A percentile compares a stretch with the other conserved stretches of the same genome.
phyloP scores from a whole-genome alignment of 768 basidiomycete species.

The Naematelia aurantialba region DNA sequence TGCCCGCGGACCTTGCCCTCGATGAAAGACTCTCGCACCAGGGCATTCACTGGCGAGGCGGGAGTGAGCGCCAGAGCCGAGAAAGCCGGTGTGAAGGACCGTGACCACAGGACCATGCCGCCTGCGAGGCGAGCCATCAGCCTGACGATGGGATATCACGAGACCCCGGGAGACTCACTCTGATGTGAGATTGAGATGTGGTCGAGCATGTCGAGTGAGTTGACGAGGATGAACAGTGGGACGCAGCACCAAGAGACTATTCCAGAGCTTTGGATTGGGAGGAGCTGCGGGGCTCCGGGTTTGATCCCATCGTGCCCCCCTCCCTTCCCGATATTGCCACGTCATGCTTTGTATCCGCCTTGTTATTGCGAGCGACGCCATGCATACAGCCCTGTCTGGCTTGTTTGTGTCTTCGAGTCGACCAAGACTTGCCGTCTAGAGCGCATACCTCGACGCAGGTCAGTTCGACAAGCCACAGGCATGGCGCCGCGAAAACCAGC shows the following conservation, averaged over 20 bases:
- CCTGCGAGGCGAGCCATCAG: slow-evolving; percentile 55
- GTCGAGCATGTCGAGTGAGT: slow-evolving; percentile 68
- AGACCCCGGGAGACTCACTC: slow-evolving; percentile 55
- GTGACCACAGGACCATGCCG: slow-evolving; percentile 89
- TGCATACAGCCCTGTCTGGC: too few relatives aligned
- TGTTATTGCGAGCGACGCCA: too few relatives aligned
- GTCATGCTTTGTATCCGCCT: too few relatives aligned
- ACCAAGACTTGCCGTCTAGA: too few relatives aligned
- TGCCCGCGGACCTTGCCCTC: slow-evolving; percentile 61
- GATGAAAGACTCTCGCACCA: slow-evolving; percentile 85
- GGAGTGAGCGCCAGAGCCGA: slow-evolving; percentile 65
- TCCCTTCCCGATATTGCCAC: too few relatives aligned
- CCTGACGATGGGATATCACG: not conserved
- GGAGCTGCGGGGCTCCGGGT: too few relatives aligned
- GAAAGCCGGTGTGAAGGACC: slow-evolving; percentile 87
- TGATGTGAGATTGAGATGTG: slow-evolving; percentile 94
- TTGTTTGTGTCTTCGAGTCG: too few relatives aligned
- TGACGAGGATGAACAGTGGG: not conserved
- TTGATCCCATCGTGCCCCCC: too few relatives aligned
- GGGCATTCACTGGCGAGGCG: slow-evolving; percentile 77
- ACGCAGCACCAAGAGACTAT: not conserved
- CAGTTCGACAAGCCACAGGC: not conserved
- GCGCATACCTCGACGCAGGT: too few relatives aligned
- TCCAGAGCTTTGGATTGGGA: too few relatives aligned
- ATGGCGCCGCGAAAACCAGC: slow-evolving; percentile 21